Evolutionary conservation across 768 basidiomycete species (phyloP).

Genomic region (Suillus bovinus): DNA sequence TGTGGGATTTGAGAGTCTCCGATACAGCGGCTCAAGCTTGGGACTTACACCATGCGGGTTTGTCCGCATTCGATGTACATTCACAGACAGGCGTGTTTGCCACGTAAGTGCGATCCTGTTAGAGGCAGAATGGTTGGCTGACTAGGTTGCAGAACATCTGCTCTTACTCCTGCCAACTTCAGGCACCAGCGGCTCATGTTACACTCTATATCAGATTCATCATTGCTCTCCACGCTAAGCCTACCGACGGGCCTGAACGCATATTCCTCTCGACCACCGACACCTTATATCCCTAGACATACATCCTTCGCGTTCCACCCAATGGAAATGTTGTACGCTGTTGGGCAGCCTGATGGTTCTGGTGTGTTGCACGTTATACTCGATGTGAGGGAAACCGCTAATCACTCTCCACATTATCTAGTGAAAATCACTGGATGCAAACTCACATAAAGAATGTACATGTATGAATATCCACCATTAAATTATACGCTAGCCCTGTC

Average conservation of each 20-base stretch:
- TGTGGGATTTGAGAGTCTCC: constrained; percentile 84
- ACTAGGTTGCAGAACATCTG: constrained; percentile 48
- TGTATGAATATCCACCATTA: background rate
- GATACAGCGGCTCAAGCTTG: constrained; percentile 61
- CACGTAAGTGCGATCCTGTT: constrained; percentile 51
- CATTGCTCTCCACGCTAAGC: constrained; percentile 42
- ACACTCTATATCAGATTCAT: constrained; percentile 49
- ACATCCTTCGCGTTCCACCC: constrained; percentile 82
- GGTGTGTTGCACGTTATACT: constrained; percentile 35
- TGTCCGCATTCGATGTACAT: constrained; percentile 88
- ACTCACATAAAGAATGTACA: constrained; percentile 29
- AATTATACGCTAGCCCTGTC: background rate
- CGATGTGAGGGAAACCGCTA: constrained; percentile 4
- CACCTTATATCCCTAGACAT: constrained; percentile 58
- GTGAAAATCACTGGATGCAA: constrained; percentile 63
- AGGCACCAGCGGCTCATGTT: constrained; percentile 64
- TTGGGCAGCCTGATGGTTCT: constrained; percentile 71
- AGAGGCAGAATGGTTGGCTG: constrained; percentile 1
- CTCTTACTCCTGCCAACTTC: constrained; percentile 60
- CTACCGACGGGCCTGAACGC: constrained; percentile 56
- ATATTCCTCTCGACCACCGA: constrained; percentile 57
- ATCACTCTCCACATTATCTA: constrained; percentile 22
- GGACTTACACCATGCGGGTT: constrained; percentile 66
- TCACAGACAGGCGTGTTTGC: constrained; percentile 81
- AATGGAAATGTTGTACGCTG: constrained; percentile 78